Percentiles rank a stretch among this genome's conserved stretches.
Conservation (phyloP, 352 stramenopile species). For the Phytophthora pluvialis region DNA sequence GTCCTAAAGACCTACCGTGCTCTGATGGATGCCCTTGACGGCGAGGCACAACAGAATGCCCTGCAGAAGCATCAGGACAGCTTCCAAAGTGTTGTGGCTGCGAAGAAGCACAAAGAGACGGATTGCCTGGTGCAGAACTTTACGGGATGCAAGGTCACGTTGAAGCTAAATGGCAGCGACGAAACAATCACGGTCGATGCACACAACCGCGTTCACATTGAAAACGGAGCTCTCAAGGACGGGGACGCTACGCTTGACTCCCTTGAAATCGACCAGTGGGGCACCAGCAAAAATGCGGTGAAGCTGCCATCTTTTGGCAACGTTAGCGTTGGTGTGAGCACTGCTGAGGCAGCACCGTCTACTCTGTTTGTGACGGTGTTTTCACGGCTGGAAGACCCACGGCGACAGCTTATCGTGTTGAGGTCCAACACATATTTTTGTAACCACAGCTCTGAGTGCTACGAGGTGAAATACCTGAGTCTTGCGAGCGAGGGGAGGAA, state of each 20-base stretch:
- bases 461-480: conserved; percentile 78
- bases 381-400: conserved; percentile 74
- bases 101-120: conserved; percentile 44
- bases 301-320: conserved; percentile 66
- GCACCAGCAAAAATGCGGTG: conserved; percentile 40
- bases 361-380: conserved; percentile 74
- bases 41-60: conserved; percentile 62
- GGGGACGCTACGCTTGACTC: conserved; percentile 49
- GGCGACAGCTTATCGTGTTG: conserved; percentile 67
- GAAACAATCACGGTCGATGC: conserved; percentile 49
- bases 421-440: conserved; percentile 85
- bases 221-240: conserved; percentile 46
- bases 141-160: conserved; percentile 61
- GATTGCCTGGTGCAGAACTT: conserved; percentile 80
- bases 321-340: conserved; percentile 63
- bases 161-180: conserved; percentile 60
- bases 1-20: conserved; percentile 79
- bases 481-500: conserved; percentile 55
- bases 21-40: conserved; percentile 79
- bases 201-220: conserved; percentile 56
- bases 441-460: conserved; percentile 79
- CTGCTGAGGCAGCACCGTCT: conserved; percentile 36
- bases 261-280: conserved; percentile 72
- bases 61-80: conserved; percentile 73
- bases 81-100: conserved; percentile 44